Evolutionary conservation across 1,284 basidiomycete species (phyloP), one percentile per base, ranked within the genome.

Genomic region (Flammula alnicola): DNA sequence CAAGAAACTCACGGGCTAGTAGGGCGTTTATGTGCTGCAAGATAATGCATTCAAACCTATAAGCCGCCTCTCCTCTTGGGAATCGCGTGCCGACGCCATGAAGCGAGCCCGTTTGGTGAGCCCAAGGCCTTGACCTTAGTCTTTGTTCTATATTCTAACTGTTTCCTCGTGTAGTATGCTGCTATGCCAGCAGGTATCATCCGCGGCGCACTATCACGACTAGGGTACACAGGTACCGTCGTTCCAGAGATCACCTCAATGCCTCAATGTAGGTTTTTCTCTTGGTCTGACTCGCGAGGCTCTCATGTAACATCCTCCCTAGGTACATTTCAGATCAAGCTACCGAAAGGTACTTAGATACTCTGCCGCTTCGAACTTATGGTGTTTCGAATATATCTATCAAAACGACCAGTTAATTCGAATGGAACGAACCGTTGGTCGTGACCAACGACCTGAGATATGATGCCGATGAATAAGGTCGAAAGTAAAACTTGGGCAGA

Each of bases 21-120:
- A 95, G 93, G 95, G 95, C 9, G 86, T 96, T 4, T 98, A 95
- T 59, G 95, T 98, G 1, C 76, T 98, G 1, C 93, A 96, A 71
- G 94, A 96, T 58, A 92, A 95, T 58, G 69, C 83, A 0, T 97
- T 97, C 73, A 91, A 89, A 57, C 92, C 95, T 0, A 83, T 97
- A 38, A 67, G 81, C 2, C 80, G 88, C 29, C 69, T 95, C 44
- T 93, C 92, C 1, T 88, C 88, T 1, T 87, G 86, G 75, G 79
- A 87, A 54, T 86, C 91, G 12, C 75, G 85, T 9, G 74, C 84
- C 9, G 88, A 91, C 48, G 86, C 92, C 5, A 73, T 88, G n/a
- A 82, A 76, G 56, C 78, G 78, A 48, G 87, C 91, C 1, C 86
- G 79, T 68, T 59, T 88, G 43, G 92, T 93, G 58, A 17, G 85